phyloP scores from a whole-genome alignment of 768 basidiomycete species.

The Phlebiopsis flavidoalba region DNA sequence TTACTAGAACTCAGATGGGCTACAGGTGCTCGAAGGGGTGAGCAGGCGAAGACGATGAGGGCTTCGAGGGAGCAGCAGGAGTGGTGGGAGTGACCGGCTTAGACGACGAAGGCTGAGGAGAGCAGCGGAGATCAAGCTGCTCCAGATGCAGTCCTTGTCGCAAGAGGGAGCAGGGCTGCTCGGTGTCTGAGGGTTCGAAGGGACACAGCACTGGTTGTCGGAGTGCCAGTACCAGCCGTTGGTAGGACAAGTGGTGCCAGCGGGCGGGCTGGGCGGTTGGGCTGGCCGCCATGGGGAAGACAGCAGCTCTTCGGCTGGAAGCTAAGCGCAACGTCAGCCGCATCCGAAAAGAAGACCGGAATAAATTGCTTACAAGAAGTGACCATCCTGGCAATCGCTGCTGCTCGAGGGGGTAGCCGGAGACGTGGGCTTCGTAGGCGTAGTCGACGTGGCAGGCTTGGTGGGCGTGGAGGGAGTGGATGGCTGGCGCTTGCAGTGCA shows the following conservation, averaged over 20 bases:
- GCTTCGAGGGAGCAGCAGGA: neutral
- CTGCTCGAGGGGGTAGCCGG: neutral
- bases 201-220: conserved; percentile 4
- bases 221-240: conserved; percentile 13
- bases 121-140: neutral
- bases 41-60: neutral
- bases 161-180: conserved; percentile 3
- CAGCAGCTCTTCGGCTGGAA: conserved; percentile 30
- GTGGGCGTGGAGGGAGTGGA: neutral
- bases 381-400: neutral
- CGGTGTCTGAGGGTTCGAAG: conserved; percentile 2
- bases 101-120: neutral
- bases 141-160: conserved; percentile 2
- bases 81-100: neutral
- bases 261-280: conserved; percentile 9
- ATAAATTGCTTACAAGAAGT: conserved; percentile 29
- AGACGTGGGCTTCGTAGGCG: neutral
- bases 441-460: neutral
- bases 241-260: conserved; percentile 4
- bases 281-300: conserved; percentile 27
- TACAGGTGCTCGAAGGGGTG: neutral
- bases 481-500: neutral
- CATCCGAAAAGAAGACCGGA: neutral
- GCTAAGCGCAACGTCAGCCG: neutral
- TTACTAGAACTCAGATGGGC: conserved; percentile 28